phyloP scores from a whole-genome alignment of 1,139 yeast species.

The Taiozyma sp. region DNA sequence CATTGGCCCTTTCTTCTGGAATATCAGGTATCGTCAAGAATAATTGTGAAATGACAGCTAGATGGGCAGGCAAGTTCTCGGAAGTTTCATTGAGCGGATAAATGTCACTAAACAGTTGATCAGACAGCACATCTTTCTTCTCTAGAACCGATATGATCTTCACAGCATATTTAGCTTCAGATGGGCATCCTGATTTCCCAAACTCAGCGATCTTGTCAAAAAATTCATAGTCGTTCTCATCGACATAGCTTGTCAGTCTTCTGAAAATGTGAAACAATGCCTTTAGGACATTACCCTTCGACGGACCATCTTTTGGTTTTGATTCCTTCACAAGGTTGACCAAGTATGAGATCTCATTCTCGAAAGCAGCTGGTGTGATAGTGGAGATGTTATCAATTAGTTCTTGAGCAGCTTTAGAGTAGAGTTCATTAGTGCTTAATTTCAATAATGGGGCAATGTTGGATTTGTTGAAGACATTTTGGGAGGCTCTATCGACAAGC shows the following conservation, averaged over 20 bases:
- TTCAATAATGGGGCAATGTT: conserved; percentile 52
- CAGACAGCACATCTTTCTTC: conserved; percentile 35
- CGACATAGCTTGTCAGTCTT: conserved; percentile 25
- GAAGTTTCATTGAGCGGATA: conserved; percentile 44
- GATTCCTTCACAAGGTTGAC: conserved; percentile 34
- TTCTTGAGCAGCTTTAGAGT: conserved; percentile 39
- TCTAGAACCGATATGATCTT: conserved; percentile 49
- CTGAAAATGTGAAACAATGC: conserved; percentile 58
- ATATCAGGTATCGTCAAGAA: conserved; percentile 45
- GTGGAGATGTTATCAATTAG: conserved; percentile 56
- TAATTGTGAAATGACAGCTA: conserved; percentile 59
- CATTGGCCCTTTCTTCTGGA: conserved; percentile 49
- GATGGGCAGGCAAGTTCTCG: conserved; percentile 43
- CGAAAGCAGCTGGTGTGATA: conserved; percentile 59
- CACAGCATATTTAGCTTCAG: conserved; percentile 62
- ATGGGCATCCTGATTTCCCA: conserved; percentile 48
- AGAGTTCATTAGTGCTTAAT: conserved; percentile 34
- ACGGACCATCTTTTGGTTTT: conserved; percentile 16
- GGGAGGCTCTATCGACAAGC: conserved; percentile 56
- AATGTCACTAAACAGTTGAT: conserved; percentile 36
- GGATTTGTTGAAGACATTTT: conserved; percentile 58
- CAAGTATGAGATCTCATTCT: conserved; percentile 50
- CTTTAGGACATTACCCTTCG: conserved; percentile 39
- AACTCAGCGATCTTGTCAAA: conserved; percentile 37
- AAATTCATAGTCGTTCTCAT: conserved; percentile 30